Base-by-base conservation (phyloP, 148 eudicot species). In the Nyssa sinensis region DNA sequence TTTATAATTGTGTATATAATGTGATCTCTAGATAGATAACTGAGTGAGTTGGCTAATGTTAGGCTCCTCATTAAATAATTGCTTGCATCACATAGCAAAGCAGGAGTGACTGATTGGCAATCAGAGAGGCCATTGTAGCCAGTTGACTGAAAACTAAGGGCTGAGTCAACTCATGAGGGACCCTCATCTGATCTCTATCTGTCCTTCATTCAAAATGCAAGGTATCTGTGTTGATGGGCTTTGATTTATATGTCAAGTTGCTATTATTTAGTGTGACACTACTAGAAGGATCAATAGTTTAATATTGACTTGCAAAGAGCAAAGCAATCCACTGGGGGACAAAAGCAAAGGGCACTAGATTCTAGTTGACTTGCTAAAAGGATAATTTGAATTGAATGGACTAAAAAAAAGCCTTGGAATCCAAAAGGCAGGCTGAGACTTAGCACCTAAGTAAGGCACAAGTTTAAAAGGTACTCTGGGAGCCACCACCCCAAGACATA, bases 181-280 rank as follows among this genome's bases (percentile, higher is more conserved):
- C 75, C 44, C 27, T 33, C 16, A n/a, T 34, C 0, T 47, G 4
- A 19, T 44, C 32, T 44, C 62, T 7, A 12, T 27, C 35, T 62
- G 65, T 62, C 65, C 34, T 62, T 39, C 39, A 30, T 28, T 62
- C 66, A 60, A 32, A 65, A 76, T 69, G 67, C 79, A 61, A 41
- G 31, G 79, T 24, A 69, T 76, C 74, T 68, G 34, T 61, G 21
- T 14, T 30, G 63, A 37, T 35, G 34, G 21, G 23, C 28, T 12
- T 63, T 3, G 34, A 63, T 44, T 29, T 63, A n/a, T 63, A 35
- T 63, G 21, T 14, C 66, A 63, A 5, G 0, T 11, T 62, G 34
- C 11, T 16, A 62, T 30, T 58, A 5, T 62, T 24, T 28, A 28
- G 65, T 25, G 21, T 58, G 62, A 58, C 62, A 58, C 27, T 28